phyloP scores from a whole-genome alignment of 805 yeast species.

The Yarrowia yakushimensis region DNA sequence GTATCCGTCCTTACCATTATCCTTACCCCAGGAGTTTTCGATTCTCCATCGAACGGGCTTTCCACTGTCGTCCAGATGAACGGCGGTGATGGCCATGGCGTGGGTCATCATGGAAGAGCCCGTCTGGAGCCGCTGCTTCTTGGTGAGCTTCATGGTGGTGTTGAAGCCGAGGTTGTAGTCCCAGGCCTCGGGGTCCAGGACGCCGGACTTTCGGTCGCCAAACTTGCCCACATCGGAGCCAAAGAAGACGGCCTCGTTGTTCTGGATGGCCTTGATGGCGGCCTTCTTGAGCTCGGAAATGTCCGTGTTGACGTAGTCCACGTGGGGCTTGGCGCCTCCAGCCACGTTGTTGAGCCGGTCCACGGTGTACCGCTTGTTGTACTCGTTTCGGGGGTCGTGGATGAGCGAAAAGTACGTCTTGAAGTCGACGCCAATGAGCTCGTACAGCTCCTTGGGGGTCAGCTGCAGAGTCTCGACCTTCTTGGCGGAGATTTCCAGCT shows the following conservation, averaged over 20 bases:
- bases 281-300: conserved; percentile 54
- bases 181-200: conserved; percentile 69
- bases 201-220: conserved; percentile 58
- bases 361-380: conserved; percentile 60
- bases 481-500: conserved; percentile 26
- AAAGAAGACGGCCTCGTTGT: conserved; percentile 77
- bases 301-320: conserved; percentile 66
- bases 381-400: conserved; percentile 78
- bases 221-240: conserved; percentile 87
- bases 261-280: conserved; percentile 65
- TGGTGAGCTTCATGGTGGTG: conserved; percentile 46
- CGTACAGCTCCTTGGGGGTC: conserved; percentile 65
- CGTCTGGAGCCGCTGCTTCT: conserved; percentile 66
- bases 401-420: conserved; percentile 59
- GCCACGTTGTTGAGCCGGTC: conserved; percentile 75
- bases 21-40: conserved; percentile 76
- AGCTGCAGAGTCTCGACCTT: conserved; percentile 42
- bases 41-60: conserved; percentile 67
- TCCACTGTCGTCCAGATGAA: conserved; percentile 62
- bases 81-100: conserved; percentile 84
- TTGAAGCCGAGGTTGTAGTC: conserved; percentile 50
- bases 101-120: conserved; percentile 81
- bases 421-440: conserved; percentile 48
- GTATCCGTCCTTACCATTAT: conserved; percentile 62
- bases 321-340: conserved; percentile 46